Evolutionary conservation across 331 rosid genomes (phyloP).

Genomic region (Saraca asoca): DNA sequence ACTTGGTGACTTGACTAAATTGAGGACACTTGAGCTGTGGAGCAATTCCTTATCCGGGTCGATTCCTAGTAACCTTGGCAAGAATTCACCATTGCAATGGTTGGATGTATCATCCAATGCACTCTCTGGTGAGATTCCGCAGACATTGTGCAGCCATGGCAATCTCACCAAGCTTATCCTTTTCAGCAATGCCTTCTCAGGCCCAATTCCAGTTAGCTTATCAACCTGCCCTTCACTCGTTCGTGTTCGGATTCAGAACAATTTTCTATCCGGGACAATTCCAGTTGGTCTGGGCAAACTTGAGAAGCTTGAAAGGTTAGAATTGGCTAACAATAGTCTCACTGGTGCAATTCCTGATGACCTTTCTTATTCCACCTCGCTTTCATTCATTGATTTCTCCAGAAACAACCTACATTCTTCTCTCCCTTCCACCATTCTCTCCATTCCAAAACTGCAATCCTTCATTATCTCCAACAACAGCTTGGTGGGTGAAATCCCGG

Average conservation of each 20-base stretch:
- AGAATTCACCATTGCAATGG: slow-evolving; percentile 77
- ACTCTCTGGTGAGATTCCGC: slow-evolving; percentile 76
- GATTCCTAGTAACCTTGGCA: slow-evolving; percentile 75
- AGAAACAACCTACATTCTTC: slow-evolving; percentile 69
- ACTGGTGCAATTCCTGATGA: slow-evolving; percentile 80
- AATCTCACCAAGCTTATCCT: slow-evolving; percentile 94
- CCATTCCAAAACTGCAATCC: slow-evolving; percentile 74
- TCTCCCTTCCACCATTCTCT: slow-evolving; percentile 80
- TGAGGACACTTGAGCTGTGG: slow-evolving; percentile 81
- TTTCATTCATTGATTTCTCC: slow-evolving; percentile 91
- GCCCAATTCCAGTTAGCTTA: slow-evolving; percentile 68
- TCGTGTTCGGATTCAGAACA: slow-evolving; percentile 90
- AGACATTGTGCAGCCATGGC: slow-evolving; percentile 66
- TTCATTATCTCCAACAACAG: slow-evolving; percentile 71
- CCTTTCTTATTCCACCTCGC: slow-evolving; percentile 71
- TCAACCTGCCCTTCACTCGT: slow-evolving; percentile 69
- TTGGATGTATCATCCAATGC: slow-evolving; percentile 90
- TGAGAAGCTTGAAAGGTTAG: slow-evolving; percentile 83
- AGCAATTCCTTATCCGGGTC: slow-evolving; percentile 78
- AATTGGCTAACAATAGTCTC: slow-evolving; percentile 87
- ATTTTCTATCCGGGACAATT: slow-evolving; percentile 67
- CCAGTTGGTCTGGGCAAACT: slow-evolving; percentile 89
- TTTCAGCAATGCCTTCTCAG: slow-evolving; percentile 81
- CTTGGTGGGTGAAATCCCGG: slow-evolving; percentile 76
- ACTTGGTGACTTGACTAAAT: slow-evolving; percentile 59